Evolutionary conservation across 306 rosid species (phyloP).

Genomic region (Quercus gilva): DNA sequence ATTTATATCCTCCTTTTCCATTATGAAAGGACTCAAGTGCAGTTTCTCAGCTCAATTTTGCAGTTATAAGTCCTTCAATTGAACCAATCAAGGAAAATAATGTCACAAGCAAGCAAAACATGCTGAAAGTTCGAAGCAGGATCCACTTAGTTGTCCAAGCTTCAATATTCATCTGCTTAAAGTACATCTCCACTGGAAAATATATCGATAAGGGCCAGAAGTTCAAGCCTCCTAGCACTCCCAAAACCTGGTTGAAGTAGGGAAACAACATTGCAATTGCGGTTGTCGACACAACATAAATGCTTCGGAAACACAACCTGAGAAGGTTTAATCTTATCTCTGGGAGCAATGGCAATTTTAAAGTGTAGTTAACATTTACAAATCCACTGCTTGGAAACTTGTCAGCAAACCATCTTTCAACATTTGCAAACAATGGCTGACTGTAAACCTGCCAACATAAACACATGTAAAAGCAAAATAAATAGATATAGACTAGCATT

Average conservation of each 20-base stretch:
- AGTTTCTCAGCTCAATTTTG: constrained; percentile 38
- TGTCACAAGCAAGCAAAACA: constrained; percentile 39
- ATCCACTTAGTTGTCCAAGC: constrained; percentile 63
- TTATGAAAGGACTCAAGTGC: neutral
- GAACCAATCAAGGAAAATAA: constrained; percentile 55
- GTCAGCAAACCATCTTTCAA: constrained; percentile 48
- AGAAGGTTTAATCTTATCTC: constrained; percentile 36
- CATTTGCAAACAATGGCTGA: constrained; percentile 62
- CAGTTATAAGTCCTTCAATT: constrained; percentile 55
- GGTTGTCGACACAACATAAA: constrained; percentile 49
- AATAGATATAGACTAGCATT: neutral
- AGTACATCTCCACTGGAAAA: constrained; percentile 72
- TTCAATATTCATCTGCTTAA: constrained; percentile 39
- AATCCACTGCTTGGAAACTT: constrained; percentile 37
- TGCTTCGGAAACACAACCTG: constrained; percentile 50
- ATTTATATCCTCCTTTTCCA: neutral
- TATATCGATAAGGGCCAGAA: constrained; percentile 62
- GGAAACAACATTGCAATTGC: constrained; percentile 58
- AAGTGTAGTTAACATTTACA: constrained; percentile 31
- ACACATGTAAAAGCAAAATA: neutral
- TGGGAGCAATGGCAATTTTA: constrained; percentile 45
- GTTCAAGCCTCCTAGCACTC: constrained; percentile 58
- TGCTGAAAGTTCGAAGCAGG: constrained; percentile 45
- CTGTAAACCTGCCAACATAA: constrained; percentile 53
- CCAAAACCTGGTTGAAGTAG: constrained; percentile 70